These are phyloP conservation scores for Trichophyton schoenleinii DNA, from an alignment of 2,329 filamentous ascomycete genomes.

Conservation along the genomic window DNA sequence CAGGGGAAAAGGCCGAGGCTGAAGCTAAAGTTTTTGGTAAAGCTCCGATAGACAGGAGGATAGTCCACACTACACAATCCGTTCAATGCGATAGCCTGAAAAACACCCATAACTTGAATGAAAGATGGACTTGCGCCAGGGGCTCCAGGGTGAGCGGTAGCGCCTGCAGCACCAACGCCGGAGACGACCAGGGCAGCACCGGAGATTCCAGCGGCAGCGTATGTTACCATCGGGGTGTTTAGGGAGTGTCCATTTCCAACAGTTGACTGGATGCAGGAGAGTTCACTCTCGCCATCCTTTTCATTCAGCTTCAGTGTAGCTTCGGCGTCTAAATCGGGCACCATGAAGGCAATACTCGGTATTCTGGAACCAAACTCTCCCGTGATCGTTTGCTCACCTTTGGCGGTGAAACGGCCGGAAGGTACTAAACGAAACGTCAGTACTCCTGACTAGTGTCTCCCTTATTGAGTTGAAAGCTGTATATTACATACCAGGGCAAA, in stretches of 20 bases:
- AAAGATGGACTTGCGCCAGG: conserved; percentile 70
- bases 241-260: conserved; percentile 82
- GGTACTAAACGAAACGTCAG: conserved; percentile 31
- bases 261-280: conserved; percentile 72
- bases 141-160: conserved; percentile 47
- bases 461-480: background rate
- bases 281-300: conserved; percentile 45
- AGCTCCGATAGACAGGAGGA: conserved; percentile 76
- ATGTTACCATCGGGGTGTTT: conserved; percentile 62
- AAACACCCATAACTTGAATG: conserved; percentile 72
- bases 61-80: conserved; percentile 91
- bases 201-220: conserved; percentile 70
- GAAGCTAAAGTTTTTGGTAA: conserved; percentile 87
- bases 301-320: conserved; percentile 65
- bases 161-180: conserved; percentile 56
- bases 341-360: conserved; percentile 73
- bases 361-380: conserved; percentile 59
- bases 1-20: conserved; percentile 74
- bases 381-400: conserved; percentile 60
- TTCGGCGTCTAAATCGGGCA: conserved; percentile 80
- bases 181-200: conserved; percentile 68
- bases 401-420: conserved; percentile 57
- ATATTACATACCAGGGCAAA: conserved; percentile 63
- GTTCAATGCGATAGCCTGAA: conserved; percentile 88
- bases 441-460: background rate